Evolutionary conservation across 2,329 filamentous ascomycete genomes (phyloP).

Genomic region (Botrytis pseudocinerea): DNA sequence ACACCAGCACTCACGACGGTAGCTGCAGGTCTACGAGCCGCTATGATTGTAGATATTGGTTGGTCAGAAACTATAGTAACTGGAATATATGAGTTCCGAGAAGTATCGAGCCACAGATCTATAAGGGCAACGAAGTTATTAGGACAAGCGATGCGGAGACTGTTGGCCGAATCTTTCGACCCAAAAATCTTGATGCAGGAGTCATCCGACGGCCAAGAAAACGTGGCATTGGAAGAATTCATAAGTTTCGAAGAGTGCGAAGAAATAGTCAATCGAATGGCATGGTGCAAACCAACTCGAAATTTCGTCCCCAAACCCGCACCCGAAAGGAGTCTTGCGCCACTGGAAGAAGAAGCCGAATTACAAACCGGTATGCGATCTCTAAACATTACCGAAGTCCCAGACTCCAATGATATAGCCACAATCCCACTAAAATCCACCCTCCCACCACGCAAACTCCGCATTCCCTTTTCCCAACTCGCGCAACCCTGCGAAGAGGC

Average conservation of each 20-base stretch:
- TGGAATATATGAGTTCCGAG: conserved; percentile 86
- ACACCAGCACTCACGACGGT: conserved; percentile 72
- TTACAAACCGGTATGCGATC: conserved; percentile 38
- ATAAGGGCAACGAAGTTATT: conserved; percentile 74
- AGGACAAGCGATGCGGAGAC: conserved; percentile 65
- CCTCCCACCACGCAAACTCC: conserved; percentile 54
- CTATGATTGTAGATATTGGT: conserved; percentile 83
- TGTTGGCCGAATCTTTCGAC: conserved; percentile 53
- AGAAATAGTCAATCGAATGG: conserved; percentile 71
- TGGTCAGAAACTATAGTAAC: conserved; percentile 90
- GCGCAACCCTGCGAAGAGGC: conserved; percentile 73
- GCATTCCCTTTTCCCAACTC: conserved; percentile 68
- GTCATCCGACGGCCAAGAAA: conserved; percentile 14
- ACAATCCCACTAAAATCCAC: conserved; percentile 48
- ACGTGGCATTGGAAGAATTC: conserved; percentile 33
- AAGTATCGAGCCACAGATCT: conserved; percentile 69
- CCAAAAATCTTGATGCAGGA: conserved; percentile 36
- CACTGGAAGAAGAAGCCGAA: conserved; percentile 60
- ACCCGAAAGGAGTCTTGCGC: conserved; percentile 46
- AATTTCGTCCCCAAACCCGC: conserved; percentile 25
- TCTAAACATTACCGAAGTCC: conserved; percentile 31
- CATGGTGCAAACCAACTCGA: conserved; percentile 64
- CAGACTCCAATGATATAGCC: conserved; percentile 35
- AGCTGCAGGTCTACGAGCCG: conserved; percentile 81
- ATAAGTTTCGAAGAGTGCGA: conserved; percentile 78